phyloP scores from a whole-genome alignment of 345 rosid genomes.

The Capsella bursapastoris region DNA sequence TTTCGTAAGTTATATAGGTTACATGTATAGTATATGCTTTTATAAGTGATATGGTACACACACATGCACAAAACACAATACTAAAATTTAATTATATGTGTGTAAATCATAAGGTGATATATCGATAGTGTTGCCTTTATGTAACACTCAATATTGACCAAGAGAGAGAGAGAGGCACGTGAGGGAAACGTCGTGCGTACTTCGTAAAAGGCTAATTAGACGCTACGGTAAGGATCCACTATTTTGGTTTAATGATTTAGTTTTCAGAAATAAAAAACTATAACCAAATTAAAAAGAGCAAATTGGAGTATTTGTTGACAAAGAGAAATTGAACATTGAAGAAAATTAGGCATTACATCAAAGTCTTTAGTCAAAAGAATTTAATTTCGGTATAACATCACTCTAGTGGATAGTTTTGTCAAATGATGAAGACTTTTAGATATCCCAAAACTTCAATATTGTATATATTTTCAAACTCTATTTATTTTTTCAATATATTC shows the following conservation, averaged over 20 bases:
- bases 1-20: neutral
- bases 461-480: neutral
- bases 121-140: conserved; percentile 20
- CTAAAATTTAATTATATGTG: neutral
- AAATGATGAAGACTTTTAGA: conserved; percentile 1
- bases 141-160: conserved; percentile 28
- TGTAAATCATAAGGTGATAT: too few relatives aligned
- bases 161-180: conserved; percentile 34
- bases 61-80: neutral
- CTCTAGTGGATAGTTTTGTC: conserved; percentile 25
- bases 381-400: conserved; percentile 35
- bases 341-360: conserved; percentile 35
- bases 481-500: neutral
- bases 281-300: neutral
- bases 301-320: neutral
- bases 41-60: neutral
- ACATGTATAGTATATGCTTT: neutral
- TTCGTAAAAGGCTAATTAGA: conserved; percentile 30
- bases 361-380: conserved; percentile 12
- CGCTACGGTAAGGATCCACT: conserved; percentile 34
- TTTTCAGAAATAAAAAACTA: conserved; percentile 4
- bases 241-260: conserved; percentile 24
- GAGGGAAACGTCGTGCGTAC: conserved; percentile 33
- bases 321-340: conserved; percentile 2
- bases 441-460: neutral